Conservation (phyloP, 352 stramenopile genomes). For the Phytophthora aleatoria region DNA sequence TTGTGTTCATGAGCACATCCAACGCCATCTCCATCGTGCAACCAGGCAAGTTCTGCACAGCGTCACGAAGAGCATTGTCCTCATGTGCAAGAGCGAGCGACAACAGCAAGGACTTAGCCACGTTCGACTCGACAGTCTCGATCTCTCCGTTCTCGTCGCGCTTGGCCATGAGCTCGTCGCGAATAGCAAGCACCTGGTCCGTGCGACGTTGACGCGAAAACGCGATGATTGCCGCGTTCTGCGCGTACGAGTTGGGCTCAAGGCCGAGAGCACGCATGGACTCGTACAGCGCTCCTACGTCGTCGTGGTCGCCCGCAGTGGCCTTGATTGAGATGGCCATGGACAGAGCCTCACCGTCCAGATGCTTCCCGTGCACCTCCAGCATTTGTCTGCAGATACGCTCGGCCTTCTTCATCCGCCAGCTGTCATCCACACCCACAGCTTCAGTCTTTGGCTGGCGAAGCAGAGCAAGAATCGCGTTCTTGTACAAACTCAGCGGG, state of each 20-base stretch:
- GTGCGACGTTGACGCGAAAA: conserved; percentile 64
- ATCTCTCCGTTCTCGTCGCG: conserved; percentile 19
- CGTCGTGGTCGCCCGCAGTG: conserved; percentile 67
- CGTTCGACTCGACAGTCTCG: conserved; percentile 40
- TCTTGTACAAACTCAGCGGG: conserved; percentile 76
- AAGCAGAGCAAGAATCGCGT: conserved; percentile 56
- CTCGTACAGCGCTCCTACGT: conserved; percentile 78
- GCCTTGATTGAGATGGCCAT: conserved; percentile 85
- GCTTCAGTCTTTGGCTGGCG: conserved; percentile 37
- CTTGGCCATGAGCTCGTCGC: conserved; percentile 43
- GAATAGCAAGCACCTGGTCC: conserved; percentile 65
- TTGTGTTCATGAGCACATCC: conserved; percentile 38
- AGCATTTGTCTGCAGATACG: conserved; percentile 75
- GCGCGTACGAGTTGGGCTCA: conserved; percentile 75
- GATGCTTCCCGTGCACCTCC: conserved; percentile 43
- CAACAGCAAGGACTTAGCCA: conserved; percentile 64
- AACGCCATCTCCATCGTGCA: conserved; percentile 50
- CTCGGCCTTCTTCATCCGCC: conserved; percentile 59
- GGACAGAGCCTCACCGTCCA: conserved; percentile 75
- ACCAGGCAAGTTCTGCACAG: conserved; percentile 46
- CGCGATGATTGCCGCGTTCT: conserved; percentile 73
- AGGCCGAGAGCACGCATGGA: conserved; percentile 67
- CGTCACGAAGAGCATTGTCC: conserved; percentile 46
- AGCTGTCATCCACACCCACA: conserved; percentile 5
- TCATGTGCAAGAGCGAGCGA: conserved; percentile 67